phyloP scores from a whole-genome alignment of 2,329 filamentous ascomycete species.

The Arthrobotrys musiformis region DNA sequence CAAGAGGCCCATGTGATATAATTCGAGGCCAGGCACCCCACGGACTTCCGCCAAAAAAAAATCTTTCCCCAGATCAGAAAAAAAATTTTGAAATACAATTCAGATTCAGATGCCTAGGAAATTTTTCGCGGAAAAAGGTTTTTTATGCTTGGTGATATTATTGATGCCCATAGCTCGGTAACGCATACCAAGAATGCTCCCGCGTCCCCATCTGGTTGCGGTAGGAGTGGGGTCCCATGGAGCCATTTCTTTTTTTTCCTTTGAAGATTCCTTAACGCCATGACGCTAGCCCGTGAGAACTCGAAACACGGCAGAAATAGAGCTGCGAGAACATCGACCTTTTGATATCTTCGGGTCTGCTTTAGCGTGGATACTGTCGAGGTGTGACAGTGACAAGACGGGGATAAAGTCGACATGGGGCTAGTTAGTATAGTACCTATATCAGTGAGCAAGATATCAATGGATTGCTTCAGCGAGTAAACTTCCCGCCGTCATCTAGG shows the following conservation, averaged over 20 bases:
- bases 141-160: background rate
- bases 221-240: slow-evolving; percentile 14
- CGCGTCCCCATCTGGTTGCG: slow-evolving; percentile 10
- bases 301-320: slow-evolving; percentile 43
- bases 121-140: background rate
- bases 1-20: slow-evolving; percentile 33
- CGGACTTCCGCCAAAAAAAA: background rate
- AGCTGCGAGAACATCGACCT: slow-evolving; percentile 27
- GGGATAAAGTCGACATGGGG: slow-evolving; percentile 16
- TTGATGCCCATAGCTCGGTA: slow-evolving; percentile 21
- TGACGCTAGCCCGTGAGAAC: slow-evolving; percentile 1
- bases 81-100: background rate
- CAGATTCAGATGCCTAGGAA: background rate
- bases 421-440: background rate
- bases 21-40: slow-evolving; percentile 23
- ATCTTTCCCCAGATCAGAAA: background rate
- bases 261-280: slow-evolving; percentile 8
- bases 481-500: slow-evolving; percentile 13
- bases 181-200: slow-evolving; percentile 45
- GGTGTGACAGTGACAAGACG: slow-evolving; percentile 2
- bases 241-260: background rate
- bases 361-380: slow-evolving; percentile 1
- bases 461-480: background rate
- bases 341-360: slow-evolving; percentile 12
- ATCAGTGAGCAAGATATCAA: slow-evolving; percentile 6